Base-by-base conservation (phyloP, 768 basidiomycete genomes). In the Paxillus rubicundulus region DNA sequence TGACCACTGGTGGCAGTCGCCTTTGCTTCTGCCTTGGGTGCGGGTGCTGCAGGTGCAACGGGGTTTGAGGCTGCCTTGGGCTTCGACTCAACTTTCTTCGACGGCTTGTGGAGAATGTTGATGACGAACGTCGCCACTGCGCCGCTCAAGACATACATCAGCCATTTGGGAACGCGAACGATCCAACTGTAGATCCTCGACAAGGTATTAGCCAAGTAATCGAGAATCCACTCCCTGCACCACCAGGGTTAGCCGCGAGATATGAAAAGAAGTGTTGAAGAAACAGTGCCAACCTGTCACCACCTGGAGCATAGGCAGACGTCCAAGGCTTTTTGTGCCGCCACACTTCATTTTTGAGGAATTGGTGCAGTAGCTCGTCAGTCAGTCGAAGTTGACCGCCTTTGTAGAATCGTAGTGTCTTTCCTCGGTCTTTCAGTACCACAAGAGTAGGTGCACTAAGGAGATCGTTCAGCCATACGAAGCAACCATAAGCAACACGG, bases 361-460 rank as follows among this genome's bases (percentile, higher is more conserved):
- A 91, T 47, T 79, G 74, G 46, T 84, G 82, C 37, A 96, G 64
- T 16, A 78, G 67, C 17, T 84, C 83, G 3, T 79, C 75, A 28
- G 72, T 77, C 5, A 90, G 70, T 51, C 84, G 78, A 50, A 92
- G 71, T 42, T 82, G 77, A 13, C 78, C 76, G 6, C 86, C 78
- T 53, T 76, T 77, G 67, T 89, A 86, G 75, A 95, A 96, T 17
- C 92, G 86, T n/a, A 96, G 78, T 2, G 80, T 82, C 60, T 82
- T 77, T 28, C 91, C 92, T 28, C 87, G 77, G 59, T 93, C 79
- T 43, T 78, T 82, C 43, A 84, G 58, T 17, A 94, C 71, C 27
- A 94, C 82, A 24, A 94, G 68, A 53, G 79, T 79, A 0, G 93
- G 93, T 3, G 88, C 89, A 60, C 92, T 94, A 55, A 20, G 14